Conservation (phyloP, 2,329 filamentous ascomycete genomes). For the Chaetomium sp. region DNA sequence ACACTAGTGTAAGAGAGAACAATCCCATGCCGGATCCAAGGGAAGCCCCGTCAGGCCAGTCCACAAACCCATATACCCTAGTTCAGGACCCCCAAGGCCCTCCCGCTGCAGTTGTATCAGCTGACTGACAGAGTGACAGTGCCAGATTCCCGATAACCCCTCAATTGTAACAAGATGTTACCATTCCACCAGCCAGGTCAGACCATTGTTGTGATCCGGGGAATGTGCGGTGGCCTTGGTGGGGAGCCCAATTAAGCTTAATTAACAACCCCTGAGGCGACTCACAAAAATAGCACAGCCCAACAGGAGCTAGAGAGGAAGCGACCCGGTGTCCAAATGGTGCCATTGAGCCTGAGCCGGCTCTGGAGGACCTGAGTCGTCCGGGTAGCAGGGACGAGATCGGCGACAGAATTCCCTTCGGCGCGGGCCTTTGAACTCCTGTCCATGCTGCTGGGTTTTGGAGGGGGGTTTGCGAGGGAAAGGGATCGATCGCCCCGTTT, state of each 20-base stretch:
- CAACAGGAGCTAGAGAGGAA: conserved; percentile 1
- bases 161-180: conserved; percentile 11
- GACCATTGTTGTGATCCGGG: conserved; percentile 12
- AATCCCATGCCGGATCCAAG: no score
- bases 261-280: conserved; percentile 26
- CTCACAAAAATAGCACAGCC: conserved; percentile 31
- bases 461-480: background rate
- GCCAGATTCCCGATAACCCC: conserved; percentile 3
- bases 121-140: conserved; percentile 9
- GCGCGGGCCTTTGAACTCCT: conserved; percentile 5
- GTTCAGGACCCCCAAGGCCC: background rate
- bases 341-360: conserved; percentile 1
- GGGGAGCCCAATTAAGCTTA: conserved; percentile 31
- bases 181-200: conserved; percentile 18
- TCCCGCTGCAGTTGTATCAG: conserved; percentile 11
- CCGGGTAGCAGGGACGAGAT: conserved; percentile 12
- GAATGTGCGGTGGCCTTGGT: conserved; percentile 11
- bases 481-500: background rate
- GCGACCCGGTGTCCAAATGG: background rate
- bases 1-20: no score
- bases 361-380: conserved; percentile 4
- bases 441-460: conserved; percentile 15
- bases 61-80: no score
- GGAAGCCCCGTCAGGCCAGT: no score
- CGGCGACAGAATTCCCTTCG: conserved; percentile 11